Evolutionary conservation across 176 grass and related monocot species (phyloP).

Genomic region (Elaeis guineensis): DNA sequence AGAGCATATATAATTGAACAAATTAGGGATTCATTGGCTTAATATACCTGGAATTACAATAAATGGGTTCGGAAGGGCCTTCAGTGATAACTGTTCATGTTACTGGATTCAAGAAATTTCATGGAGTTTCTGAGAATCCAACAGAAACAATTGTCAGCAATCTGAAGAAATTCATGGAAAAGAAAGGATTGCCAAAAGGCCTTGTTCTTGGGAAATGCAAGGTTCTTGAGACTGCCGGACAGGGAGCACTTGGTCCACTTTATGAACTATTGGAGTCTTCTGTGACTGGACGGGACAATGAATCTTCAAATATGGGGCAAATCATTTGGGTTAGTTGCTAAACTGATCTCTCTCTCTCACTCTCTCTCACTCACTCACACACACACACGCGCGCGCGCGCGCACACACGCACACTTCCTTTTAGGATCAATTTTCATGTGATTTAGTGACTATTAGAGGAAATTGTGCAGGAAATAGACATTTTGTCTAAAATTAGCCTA

Average conservation of each 20-base stretch:
- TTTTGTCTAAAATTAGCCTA: no score
- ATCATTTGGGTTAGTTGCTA: constrained; percentile 1
- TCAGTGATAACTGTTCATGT: constrained; percentile 66
- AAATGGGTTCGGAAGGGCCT: constrained; percentile 96
- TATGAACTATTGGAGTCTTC: neutral
- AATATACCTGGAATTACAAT: neutral
- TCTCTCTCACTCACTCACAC: no score
- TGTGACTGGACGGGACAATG: neutral
- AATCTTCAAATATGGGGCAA: neutral
- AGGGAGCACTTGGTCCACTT: constrained; percentile 4
- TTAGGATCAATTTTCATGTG: no score
- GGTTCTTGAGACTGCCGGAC: constrained; percentile 8
- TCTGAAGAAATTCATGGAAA: neutral
- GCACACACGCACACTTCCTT: no score
- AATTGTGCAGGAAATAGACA: no score
- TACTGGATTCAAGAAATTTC: constrained; percentile 96
- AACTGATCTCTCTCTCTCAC: neutral
- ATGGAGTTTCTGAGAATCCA: constrained; percentile 49
- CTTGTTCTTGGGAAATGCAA: constrained; percentile 9
- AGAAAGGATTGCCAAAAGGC: constrained; percentile 6
- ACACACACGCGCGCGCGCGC: no score
- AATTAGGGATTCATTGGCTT: no score
- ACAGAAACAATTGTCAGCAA: neutral
- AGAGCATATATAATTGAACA: no score
- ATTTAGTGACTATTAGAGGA: no score